Base-by-base conservation (phyloP, 306 rosid species). In the Ormosia emarginata region DNA sequence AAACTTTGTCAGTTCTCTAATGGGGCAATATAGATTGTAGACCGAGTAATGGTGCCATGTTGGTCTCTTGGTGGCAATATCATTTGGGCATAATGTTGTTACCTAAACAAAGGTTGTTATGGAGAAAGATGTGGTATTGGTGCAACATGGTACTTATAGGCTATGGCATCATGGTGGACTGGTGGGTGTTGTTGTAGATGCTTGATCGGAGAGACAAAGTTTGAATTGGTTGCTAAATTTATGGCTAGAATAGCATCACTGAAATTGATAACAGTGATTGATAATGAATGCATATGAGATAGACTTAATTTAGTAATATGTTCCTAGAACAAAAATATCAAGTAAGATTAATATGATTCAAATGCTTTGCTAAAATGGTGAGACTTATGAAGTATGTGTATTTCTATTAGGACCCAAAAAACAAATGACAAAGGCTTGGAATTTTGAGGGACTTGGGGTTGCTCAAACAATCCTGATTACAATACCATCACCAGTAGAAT, bases 321-420 rank as follows among this genome's bases (percentile, higher is more conserved):
- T 64, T 32, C 10, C 24, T 44, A 15, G 68, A 73, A 67, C 9
- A 46, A 24, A 40, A 62, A 24, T 63, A 63, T 18, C 55, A 34
- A 72, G 58, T 47, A 41, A 41, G 17, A 4, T 30, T 81, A 66
- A 15, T 17, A 65, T 57, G 80, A 39, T 56, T 79, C 81, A 14
- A 78, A 73, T 57, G 43, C 71, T 53, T 53, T 33, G 56, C 50
- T 64, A 43, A 37, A 71, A 55, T 57, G 14, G 34, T 10, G 32
- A 44, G 53, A 32, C 49, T 75, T 80, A 57, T 41, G 84, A 52
- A 80, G 64, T 55, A 46, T 67, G 15, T 43, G 63, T 13, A 41
- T 32, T 72, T 43, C 59, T 69, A 11, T 57, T 79, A 8, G 50
- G 52, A 43, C 56, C 62, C 9, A 13, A 34, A 58, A 46, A 61